These are phyloP conservation scores for Cladorrhinum sp. DNA, from an alignment of 2,329 filamentous ascomycete genomes.

Conservation along the genomic window DNA sequence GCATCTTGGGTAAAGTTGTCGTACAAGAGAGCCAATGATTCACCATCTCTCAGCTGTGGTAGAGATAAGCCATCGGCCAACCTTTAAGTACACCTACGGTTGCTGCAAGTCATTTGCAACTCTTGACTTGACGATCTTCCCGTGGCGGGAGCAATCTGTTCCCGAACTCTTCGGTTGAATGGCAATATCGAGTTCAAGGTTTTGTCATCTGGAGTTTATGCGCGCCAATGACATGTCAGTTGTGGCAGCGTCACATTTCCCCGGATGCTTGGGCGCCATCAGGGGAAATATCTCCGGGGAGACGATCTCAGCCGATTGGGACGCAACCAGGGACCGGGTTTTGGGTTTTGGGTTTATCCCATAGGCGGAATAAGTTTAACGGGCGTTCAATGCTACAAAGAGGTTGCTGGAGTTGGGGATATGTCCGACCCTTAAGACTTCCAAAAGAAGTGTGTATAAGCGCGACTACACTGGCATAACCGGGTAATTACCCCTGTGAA, in stretches of 20 bases:
- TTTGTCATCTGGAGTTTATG: not conserved
- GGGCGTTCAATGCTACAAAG: not conserved
- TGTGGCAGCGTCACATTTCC: constrained; percentile 1
- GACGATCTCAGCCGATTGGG: not conserved
- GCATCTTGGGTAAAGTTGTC: too few species aligned
- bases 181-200: too few species aligned
- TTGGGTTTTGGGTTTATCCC: not conserved
- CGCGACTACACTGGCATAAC: not conserved
- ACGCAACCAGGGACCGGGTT: not conserved
- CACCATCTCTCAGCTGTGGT: too few species aligned
- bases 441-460: not conserved
- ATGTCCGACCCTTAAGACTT: not conserved
- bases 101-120: too few species aligned
- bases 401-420: too few species aligned
- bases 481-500: not conserved
- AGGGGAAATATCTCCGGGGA: not conserved
- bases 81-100: not conserved
- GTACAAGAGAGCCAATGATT: not conserved
- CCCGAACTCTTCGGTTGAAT: constrained; percentile 1
- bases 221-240: not conserved
- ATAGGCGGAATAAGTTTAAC: constrained; percentile 10
- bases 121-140: too few species aligned
- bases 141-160: not conserved
- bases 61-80: too few species aligned
- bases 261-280: not conserved